Base-by-base conservation (phyloP, 2,329 filamentous ascomycete genomes). In the Arthroderma sp. region DNA sequence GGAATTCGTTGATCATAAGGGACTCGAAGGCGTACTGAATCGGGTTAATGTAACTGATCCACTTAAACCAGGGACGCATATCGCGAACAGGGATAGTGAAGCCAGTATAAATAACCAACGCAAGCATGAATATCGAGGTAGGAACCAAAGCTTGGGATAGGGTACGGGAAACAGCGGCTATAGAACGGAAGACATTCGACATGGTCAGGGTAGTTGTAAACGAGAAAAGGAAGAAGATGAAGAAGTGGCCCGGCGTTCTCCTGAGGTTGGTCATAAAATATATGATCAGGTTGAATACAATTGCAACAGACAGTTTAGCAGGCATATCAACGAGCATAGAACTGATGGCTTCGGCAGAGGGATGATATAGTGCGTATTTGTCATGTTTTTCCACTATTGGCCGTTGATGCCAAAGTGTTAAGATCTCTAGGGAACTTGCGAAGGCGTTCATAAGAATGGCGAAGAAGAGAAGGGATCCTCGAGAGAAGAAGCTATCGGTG, bases 381-480 rank as follows among this genome's bases (percentile, higher is more conserved):
- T 79, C 75, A 65, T 96, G 91, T 70, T 95, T 95, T 68, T 95
- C 89, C 59, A 96, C 88, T 65, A 96, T 94, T 0, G 88, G 86
- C 35, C 91, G 85, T 80, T 95, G 90, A 1, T 87, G 82, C 68
- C 93, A 96, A 3, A 95, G 79, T 0, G 87, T 90, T 31, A 94
- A 72, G 68, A 95, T 80, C 70, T 94, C 88, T 39, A 93, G 79
- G 57, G 86, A 85, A 68, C 83, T 87, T 61, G 85, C 79, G 66
- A 94, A 93, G 51, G 88, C 88, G 70, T 93, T 94, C 76, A 93
- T 84, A 60, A 95, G 76, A 66, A 90, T 84, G 63, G 88, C 87
- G 67, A 95, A 93, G 81, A 95, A 95, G 55, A 95, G 76, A 23
- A 95, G 77, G 47, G 87, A 84, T 62, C 86, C 87, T 60, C 89